Conservation (phyloP, 108 stramenopile species). For the Skeletonema grethae region DNA sequence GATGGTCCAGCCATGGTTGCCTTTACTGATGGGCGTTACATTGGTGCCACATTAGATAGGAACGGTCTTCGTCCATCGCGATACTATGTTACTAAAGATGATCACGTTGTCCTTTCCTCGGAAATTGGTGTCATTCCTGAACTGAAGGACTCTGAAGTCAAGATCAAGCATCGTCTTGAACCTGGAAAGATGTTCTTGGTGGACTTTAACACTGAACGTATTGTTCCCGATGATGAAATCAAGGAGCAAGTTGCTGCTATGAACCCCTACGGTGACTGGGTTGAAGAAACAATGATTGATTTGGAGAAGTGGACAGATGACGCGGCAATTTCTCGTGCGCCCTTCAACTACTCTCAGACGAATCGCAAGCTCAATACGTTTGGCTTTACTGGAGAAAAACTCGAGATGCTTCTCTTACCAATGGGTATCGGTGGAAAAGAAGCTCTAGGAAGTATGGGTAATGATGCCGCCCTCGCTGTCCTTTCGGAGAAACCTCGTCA, state of each 20-base stretch:
- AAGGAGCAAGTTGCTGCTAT: constrained; percentile 91
- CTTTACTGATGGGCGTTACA: constrained; percentile 95
- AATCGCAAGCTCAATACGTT: constrained; percentile 89
- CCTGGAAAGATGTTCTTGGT: constrained; percentile 99
- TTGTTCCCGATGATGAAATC: constrained; percentile 96
- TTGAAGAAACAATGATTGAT: constrained; percentile 76
- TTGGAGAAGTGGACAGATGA: constrained; percentile 78
- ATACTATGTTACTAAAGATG: constrained; percentile 96
- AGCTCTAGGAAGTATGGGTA: constrained; percentile 97
- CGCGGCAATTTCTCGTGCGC: constrained; percentile 28
- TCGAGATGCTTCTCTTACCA: constrained; percentile 93
- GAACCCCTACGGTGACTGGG: constrained; percentile 92
- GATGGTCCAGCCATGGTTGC: constrained; percentile 99
- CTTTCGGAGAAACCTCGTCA: constrained; percentile 92
- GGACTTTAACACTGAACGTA: constrained; percentile 91
- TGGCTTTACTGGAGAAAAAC: constrained; percentile 93
- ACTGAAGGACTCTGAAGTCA: constrained; percentile 82
- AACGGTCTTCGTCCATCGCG: constrained; percentile 95
- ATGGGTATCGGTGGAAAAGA: constrained; percentile 95
- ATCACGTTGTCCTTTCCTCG: constrained; percentile 91
- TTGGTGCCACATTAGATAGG: constrained; percentile 94
- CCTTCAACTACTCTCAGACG: constrained; percentile 78
- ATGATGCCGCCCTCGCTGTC: constrained; percentile 96
- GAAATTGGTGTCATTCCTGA: constrained; percentile 95
- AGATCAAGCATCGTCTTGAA: constrained; percentile 94